A percentile compares a stretch with the other conserved stretches of the same genome.
These are phyloP conservation scores for Martiniozyma asiatica DNA, from an alignment of 1,139 yeast genomes.

Conservation along the genomic window DNA sequence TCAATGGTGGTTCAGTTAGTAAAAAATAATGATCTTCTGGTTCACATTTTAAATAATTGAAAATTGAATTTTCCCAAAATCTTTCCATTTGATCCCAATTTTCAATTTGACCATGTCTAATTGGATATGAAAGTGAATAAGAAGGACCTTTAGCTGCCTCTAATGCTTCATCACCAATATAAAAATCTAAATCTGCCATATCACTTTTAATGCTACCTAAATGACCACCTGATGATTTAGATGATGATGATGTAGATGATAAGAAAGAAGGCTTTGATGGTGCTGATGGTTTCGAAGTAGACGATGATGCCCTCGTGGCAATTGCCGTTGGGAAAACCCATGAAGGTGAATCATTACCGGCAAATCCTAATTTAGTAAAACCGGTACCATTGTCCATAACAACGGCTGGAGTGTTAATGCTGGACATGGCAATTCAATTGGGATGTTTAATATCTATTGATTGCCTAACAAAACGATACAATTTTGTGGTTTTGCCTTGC, in stretches of 20 bases:
- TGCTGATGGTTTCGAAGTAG: slow-evolving; percentile 24
- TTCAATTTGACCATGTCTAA: slow-evolving; percentile 94
- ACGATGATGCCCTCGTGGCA: slow-evolving; percentile 51
- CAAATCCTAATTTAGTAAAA: slow-evolving; percentile 91
- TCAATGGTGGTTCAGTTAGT: slow-evolving; percentile 94
- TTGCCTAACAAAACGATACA: not conserved
- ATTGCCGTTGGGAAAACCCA: slow-evolving; percentile 97
- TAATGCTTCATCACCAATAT: slow-evolving; percentile 90
- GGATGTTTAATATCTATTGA: not conserved
- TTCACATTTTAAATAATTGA: slow-evolving; percentile 91
- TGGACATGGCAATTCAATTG: slow-evolving; percentile 29
- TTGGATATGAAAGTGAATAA: slow-evolving; percentile 82
- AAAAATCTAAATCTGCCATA: slow-evolving; percentile 89
- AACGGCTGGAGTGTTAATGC: slow-evolving; percentile 79
- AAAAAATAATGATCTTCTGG: slow-evolving; percentile 97
- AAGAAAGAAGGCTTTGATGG: slow-evolving; percentile 22
- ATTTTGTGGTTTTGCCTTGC: not conserved
- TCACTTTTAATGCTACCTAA: slow-evolving; percentile 58
- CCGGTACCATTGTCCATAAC: slow-evolving; percentile 97
- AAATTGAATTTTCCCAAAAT: slow-evolving; percentile 95
- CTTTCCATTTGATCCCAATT: slow-evolving; percentile 99
- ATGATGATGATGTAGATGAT: slow-evolving; percentile 11
- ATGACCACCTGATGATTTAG: slow-evolving; percentile 29
- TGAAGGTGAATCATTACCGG: slow-evolving; percentile 97
- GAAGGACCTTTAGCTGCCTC: slow-evolving; percentile 83